Base-by-base conservation (phyloP, 768 basidiomycete species). In the Udeniomyces megalosporus region DNA sequence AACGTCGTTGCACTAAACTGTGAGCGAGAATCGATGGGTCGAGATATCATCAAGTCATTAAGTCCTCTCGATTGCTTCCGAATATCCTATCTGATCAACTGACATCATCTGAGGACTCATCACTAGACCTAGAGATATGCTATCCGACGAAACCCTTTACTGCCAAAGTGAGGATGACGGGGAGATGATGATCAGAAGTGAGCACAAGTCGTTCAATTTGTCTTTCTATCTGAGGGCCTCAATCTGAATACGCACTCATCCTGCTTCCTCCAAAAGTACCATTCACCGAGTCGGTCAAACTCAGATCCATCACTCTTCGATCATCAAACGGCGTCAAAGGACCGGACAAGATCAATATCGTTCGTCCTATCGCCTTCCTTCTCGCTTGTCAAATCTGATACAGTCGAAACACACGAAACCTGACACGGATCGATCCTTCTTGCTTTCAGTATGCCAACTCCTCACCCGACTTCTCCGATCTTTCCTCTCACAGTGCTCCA, bases 381-480 rank as follows among this genome's bases (percentile, higher is more conserved):
- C 22, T 7, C 53, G 22, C 10, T 31, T n/a, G 3, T 35, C 28
- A 20, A 54, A 7, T 7, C 28, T 29, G 1, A 20, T 8, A 2
- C 17, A 15, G n/a, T n/a, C n/a, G n/a, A n/a, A n/a, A n/a, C n/a
- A n/a, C n/a, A n/a, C n/a, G n/a, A n/a, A n/a, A n/a, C n/a, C n/a
- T n/a, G n/a, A n/a, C n/a, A n/a, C n/a, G n/a, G n/a, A n/a, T n/a
- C n/a, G n/a, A n/a, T n/a, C n/a, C n/a, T n/a, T n/a, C n/a, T n/a
- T n/a, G n/a, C n/a, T n/a, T n/a, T 38, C 62, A 63, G 62, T 63
- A 63, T 42, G 62, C 62, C 55, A 63, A 63, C 56, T 24, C 55
- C 29, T 58, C 56, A 12, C 62, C 62, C 7, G 62, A 63, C 49
- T 63, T 63, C 32, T 58, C 62, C 2, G 62, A 63, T 22, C 56